Evolutionary conservation across 805 yeast species (phyloP).

Genomic region (Yarrowia porcina): DNA sequence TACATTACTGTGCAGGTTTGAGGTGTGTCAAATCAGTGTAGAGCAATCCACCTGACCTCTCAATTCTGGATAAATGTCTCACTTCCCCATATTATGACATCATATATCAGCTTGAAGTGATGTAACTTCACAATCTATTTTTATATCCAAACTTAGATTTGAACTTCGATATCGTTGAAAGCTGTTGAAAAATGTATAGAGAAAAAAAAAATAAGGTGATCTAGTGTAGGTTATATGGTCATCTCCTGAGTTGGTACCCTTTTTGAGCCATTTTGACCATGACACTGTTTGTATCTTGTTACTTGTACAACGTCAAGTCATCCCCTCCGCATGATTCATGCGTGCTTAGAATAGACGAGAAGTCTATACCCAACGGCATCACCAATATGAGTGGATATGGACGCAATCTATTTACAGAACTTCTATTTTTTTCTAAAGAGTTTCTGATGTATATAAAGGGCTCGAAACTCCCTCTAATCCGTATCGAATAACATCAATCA

Average conservation of each 20-base stretch:
- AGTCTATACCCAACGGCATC: not conserved
- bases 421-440: not conserved
- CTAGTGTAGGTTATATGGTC: too few species aligned
- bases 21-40: not conserved
- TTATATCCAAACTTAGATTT: not conserved
- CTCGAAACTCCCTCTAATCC: not conserved
- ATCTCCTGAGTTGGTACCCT: too few species aligned
- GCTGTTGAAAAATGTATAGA: too few species aligned
- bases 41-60: not conserved
- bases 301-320: not conserved
- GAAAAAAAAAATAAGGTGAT: too few species aligned
- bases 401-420: not conserved
- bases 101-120: not conserved
- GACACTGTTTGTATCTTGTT: too few species aligned
- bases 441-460: not conserved
- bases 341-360: not conserved
- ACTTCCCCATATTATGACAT: not conserved
- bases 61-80: not conserved
- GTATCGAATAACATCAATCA: not conserved
- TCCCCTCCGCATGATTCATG: not conserved
- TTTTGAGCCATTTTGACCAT: too few species aligned
- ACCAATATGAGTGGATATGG: not conserved
- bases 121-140: not conserved
- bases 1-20: too few species aligned
- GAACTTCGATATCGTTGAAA: too few species aligned